Percentiles rank a stretch among this genome's conserved stretches.
phyloP scores from a whole-genome alignment of 441 rosid species.

The Syzygium syzygioides region DNA sequence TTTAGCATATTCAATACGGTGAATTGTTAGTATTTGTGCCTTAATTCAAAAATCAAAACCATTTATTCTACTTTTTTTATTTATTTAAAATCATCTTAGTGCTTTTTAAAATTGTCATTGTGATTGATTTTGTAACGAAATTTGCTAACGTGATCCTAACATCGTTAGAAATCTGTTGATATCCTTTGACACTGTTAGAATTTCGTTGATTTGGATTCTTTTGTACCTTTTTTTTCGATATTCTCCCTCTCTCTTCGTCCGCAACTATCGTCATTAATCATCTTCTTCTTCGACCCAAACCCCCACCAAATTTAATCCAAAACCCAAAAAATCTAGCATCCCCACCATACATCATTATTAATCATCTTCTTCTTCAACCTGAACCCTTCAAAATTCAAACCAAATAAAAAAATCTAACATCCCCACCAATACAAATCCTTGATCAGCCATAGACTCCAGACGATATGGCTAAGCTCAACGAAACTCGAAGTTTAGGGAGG shows the following conservation, averaged over 20 bases:
- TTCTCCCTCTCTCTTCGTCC: too few relatives aligned
- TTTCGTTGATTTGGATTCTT: background rate
- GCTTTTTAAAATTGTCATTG: background rate
- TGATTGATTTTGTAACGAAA: background rate
- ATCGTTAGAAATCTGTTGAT: background rate
- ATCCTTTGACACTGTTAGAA: background rate
- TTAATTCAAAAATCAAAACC: background rate
- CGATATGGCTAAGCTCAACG: background rate
- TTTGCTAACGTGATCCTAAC: background rate
- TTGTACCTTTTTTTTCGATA: background rate
- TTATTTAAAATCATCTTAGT: background rate
- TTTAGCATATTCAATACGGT: fast-evolving
- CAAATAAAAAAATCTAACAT: background rate
- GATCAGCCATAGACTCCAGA: background rate
- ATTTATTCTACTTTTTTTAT: background rate
- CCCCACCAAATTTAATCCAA: too few relatives aligned
- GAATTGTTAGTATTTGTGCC: fast-evolving
- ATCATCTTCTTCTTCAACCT: background rate
- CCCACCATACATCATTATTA: too few relatives aligned
- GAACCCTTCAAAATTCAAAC: background rate
- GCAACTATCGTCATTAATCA: background rate
- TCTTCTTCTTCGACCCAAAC: too few relatives aligned
- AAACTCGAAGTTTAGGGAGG: background rate
- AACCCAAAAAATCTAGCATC: too few relatives aligned
- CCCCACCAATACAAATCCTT: background rate